These are phyloP conservation scores for Blastomyces percursus DNA, from an alignment of 2,329 filamentous ascomycete genomes.

Conservation along the genomic window DNA sequence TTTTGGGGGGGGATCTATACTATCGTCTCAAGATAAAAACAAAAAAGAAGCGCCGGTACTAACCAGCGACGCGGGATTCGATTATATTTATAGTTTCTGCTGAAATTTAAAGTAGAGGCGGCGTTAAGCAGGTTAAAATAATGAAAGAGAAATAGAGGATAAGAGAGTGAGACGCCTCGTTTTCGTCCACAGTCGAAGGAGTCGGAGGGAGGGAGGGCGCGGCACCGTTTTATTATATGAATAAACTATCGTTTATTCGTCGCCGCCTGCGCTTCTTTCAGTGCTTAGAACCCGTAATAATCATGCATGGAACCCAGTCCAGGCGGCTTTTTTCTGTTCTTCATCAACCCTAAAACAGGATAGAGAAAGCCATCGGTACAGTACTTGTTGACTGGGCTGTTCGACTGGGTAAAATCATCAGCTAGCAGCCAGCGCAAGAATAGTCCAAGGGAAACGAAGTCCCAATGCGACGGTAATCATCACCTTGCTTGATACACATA, in stretches of 20 bases:
- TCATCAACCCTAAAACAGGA: slow-evolving; percentile 3
- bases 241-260: slow-evolving; percentile 2
- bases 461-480: slow-evolving; percentile 5
- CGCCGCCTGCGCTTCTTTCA: slow-evolving; percentile 4
- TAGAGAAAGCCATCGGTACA: neutral
- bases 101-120: neutral
- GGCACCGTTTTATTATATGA: neutral
- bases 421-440: slow-evolving; percentile 3
- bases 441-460: neutral
- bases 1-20: neutral
- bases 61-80: neutral
- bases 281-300: neutral
- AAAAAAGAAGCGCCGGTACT: neutral
- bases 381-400: neutral
- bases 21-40: neutral
- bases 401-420: neutral
- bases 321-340: neutral
- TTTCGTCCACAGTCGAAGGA: neutral
- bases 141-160: neutral
- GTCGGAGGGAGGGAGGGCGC: neutral
- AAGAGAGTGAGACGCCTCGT: slow-evolving; percentile 1
- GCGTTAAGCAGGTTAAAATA: neutral
- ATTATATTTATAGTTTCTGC: slow-evolving; percentile 3
- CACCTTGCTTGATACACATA: slow-evolving; percentile 2
- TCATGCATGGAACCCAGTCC: neutral